These are phyloP conservation scores for Phalaenopsis hybrid DNA, from an alignment of 116 monocot genomes.

Conservation along the genomic window DNA sequence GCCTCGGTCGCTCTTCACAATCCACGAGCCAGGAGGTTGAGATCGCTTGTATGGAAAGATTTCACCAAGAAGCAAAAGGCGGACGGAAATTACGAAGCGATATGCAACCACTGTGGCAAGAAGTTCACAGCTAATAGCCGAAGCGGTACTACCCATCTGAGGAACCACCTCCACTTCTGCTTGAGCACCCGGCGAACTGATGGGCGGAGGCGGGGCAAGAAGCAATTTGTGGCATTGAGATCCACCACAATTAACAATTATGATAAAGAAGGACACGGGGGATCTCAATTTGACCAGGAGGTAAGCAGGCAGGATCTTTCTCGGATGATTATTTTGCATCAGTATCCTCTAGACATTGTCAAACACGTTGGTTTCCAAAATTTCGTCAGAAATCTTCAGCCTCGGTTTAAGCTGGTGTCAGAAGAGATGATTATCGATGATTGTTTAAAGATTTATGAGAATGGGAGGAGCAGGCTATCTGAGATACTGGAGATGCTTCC, in stretches of 20 bases:
- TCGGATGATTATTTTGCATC: slow-evolving; percentile 56
- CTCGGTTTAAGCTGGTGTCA: slow-evolving; percentile 45
- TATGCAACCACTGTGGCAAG: slow-evolving; percentile 66
- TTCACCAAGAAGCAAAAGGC: slow-evolving; percentile 53
- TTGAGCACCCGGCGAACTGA: slow-evolving; percentile 15
- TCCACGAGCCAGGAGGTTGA: slow-evolving; percentile 15
- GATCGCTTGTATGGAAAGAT: slow-evolving; percentile 68
- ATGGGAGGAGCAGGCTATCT: slow-evolving; percentile 30
- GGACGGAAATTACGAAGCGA: slow-evolving; percentile 51
- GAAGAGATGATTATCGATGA: slow-evolving; percentile 42
- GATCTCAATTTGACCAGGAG: slow-evolving; percentile 48
- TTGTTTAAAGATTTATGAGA: slow-evolving; percentile 51
- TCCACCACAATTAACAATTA: slow-evolving; percentile 12
- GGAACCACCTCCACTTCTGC: slow-evolving; percentile 57
- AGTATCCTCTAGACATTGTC: slow-evolving; percentile 56
- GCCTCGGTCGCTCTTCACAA: slow-evolving; percentile 4
- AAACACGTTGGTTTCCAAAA: slow-evolving; percentile 49
- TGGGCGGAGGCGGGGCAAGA: slow-evolving; percentile 17
- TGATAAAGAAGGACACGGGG: neutral
- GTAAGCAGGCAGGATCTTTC: slow-evolving; percentile 55
- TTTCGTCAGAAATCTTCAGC: slow-evolving; percentile 63
- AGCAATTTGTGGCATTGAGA: slow-evolving; percentile 21
- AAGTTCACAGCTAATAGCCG: slow-evolving; percentile 63
- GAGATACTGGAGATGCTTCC: slow-evolving; percentile 39
- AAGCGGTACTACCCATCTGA: slow-evolving; percentile 61